A percentile compares a stretch with the other conserved stretches of the same genome.
Conservation (phyloP, 768 basidiomycete species). For the Mycena rosella region DNA sequence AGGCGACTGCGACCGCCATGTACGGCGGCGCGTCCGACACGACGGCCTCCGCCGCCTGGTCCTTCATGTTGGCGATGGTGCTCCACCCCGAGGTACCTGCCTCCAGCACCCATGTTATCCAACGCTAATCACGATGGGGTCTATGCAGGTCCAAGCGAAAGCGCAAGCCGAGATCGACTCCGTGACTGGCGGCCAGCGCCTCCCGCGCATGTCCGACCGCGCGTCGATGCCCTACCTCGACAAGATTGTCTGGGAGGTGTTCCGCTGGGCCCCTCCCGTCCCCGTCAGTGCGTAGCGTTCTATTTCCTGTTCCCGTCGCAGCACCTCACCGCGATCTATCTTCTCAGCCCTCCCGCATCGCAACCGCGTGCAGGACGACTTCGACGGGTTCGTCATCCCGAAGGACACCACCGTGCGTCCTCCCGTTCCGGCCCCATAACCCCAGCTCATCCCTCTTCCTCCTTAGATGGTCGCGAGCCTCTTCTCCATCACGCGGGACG, state of each 20-base stretch:
- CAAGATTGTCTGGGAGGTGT: background rate
- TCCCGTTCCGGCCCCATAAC: too few species aligned
- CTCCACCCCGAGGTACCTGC: background rate
- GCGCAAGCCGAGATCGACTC: background rate
- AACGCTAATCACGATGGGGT: too few species aligned
- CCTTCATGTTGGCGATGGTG: background rate
- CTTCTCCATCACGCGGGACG: background rate
- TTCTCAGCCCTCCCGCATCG: background rate
- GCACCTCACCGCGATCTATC: background rate
- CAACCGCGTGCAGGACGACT: background rate
- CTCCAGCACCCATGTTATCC: too few species aligned
- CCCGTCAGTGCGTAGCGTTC: background rate
- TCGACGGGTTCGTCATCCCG: background rate
- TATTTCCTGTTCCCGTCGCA: background rate
- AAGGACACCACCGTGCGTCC: background rate
- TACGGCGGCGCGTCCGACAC: background rate
- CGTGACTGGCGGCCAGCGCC: background rate
- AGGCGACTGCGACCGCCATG: background rate
- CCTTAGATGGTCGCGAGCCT: background rate
- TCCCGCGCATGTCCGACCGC: background rate
- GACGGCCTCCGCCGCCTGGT: background rate
- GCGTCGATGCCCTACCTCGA: background rate
- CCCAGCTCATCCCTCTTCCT: too few species aligned
- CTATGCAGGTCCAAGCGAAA: background rate
- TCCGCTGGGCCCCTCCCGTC: background rate